These are phyloP conservation scores for Phaffomyces antillensis DNA, from an alignment of 805 yeast genomes.

Conservation along the genomic window DNA sequence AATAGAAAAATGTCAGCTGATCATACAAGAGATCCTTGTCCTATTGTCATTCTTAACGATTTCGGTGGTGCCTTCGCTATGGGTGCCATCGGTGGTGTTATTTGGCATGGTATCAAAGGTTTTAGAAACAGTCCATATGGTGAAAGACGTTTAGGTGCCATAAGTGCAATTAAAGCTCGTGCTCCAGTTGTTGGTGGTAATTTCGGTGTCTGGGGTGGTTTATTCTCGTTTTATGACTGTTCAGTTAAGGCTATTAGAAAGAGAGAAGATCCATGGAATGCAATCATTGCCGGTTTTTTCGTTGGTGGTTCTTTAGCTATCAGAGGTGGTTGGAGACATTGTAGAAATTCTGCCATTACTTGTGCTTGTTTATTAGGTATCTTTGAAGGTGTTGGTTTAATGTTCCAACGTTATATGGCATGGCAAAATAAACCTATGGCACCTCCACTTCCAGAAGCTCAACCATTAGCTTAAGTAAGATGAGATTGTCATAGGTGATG, in stretches of 20 bases:
- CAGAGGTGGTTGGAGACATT: conserved; percentile 98
- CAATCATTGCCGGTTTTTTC: conserved; percentile 94
- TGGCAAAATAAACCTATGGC: conserved; percentile 70
- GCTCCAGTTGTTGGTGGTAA: conserved; percentile 99
- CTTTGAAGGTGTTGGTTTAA: conserved; percentile 96
- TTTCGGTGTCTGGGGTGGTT: conserved; percentile 99
- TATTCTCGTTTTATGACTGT: conserved; percentile 93
- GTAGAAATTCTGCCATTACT: conserved; percentile 92
- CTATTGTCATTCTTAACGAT: conserved; percentile 90
- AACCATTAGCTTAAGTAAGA: conserved; percentile 12
- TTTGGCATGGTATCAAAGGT: conserved; percentile 99
- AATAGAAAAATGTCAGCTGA: conserved; percentile 70
- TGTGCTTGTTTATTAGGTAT: conserved; percentile 97
- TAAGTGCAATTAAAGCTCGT: conserved; percentile 87
- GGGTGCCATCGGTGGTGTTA: conserved; percentile 98
- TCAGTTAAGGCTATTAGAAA: conserved; percentile 90
- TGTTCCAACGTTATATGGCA: conserved; percentile 87
- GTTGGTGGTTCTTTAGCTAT: conserved; percentile 97
- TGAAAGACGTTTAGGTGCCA: conserved; percentile 85
- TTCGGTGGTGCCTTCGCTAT: conserved; percentile 98
- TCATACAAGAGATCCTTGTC: conserved; percentile 99
- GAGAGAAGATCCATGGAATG: conserved; percentile 98
- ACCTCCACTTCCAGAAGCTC: conserved; percentile 44
- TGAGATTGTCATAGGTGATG: neutral
- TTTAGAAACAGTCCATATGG: conserved; percentile 97